A percentile compares a stretch with the other conserved stretches of the same genome.
Evolutionary conservation across 352 stramenopile species (phyloP).

Genomic region (Globisporangium solare): DNA sequence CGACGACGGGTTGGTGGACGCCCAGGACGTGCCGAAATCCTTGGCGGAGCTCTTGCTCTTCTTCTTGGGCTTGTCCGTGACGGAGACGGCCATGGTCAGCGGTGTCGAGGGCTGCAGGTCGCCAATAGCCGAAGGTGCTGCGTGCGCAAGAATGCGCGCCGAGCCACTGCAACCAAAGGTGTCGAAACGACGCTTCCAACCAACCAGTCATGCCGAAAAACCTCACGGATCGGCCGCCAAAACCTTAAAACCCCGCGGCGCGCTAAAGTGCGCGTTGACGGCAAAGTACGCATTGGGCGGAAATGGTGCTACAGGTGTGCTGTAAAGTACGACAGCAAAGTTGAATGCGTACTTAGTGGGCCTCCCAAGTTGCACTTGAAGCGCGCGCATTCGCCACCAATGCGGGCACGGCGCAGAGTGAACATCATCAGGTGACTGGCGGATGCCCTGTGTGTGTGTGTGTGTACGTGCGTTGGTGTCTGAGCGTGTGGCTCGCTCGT

Average conservation of each 20-base stretch:
- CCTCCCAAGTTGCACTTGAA: not conserved
- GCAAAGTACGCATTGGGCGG: too few species aligned
- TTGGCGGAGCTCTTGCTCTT: conserved; percentile 25
- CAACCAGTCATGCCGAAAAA: conserved; percentile 13
- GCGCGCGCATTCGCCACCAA: too few species aligned
- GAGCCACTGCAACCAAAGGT: conserved; percentile 1
- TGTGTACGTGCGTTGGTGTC: too few species aligned
- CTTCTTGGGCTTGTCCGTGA: conserved; percentile 36
- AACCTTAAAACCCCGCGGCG: not conserved
- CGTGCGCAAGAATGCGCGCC: not conserved
- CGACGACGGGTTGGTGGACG: conserved; percentile 78
- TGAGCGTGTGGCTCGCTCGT: too few species aligned
- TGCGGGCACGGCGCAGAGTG: too few species aligned
- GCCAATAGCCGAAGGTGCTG: not conserved
- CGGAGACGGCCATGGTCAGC: conserved; percentile 22
- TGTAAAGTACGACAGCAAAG: too few species aligned
- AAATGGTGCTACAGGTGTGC: too few species aligned
- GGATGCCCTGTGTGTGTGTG: too few species aligned
- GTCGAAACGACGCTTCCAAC: conserved; percentile 10
- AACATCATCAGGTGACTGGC: too few species aligned
- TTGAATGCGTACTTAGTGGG: not conserved
- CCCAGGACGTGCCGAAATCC: conserved; percentile 62
- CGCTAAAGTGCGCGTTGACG: too few species aligned
- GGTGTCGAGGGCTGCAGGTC: not conserved
- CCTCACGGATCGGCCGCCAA: not conserved